Percentiles rank a stretch among this genome's conserved stretches.
Evolutionary conservation across 2,329 filamentous ascomycete genomes (phyloP).

Genomic region (Pleoardoris graminearum): DNA sequence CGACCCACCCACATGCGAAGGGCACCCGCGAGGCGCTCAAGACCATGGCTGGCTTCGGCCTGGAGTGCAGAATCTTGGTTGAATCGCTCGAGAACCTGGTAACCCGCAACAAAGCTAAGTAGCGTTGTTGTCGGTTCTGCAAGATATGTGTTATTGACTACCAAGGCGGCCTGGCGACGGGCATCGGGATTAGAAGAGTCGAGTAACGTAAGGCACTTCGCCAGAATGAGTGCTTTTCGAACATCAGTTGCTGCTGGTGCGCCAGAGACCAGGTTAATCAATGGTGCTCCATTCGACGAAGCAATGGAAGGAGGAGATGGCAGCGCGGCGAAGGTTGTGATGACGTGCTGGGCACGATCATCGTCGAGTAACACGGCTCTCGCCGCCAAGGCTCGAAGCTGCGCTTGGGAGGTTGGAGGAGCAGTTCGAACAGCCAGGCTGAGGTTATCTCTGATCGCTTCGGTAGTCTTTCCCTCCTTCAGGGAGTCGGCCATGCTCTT

Average conservation of each 20-base stretch:
- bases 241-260: slow-evolving; percentile 62
- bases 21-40: slow-evolving; percentile 50
- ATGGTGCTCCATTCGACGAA: slow-evolving; percentile 40
- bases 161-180: slow-evolving; percentile 43
- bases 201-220: slow-evolving; percentile 60
- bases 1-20: slow-evolving; percentile 54
- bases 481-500: slow-evolving; percentile 68
- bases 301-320: slow-evolving; percentile 46
- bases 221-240: slow-evolving; percentile 60
- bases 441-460: slow-evolving; percentile 59
- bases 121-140: slow-evolving; percentile 47
- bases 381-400: slow-evolving; percentile 61
- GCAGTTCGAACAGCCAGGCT: slow-evolving; percentile 72
- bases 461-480: slow-evolving; percentile 51
- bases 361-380: slow-evolving; percentile 62
- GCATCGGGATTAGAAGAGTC: slow-evolving; percentile 43
- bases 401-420: slow-evolving; percentile 75
- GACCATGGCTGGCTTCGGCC: slow-evolving; percentile 40
- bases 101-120: slow-evolving; percentile 52
- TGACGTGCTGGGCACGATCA: slow-evolving; percentile 56
- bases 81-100: slow-evolving; percentile 47
- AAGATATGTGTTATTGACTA: slow-evolving; percentile 48
- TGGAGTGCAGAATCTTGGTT: slow-evolving; percentile 38
- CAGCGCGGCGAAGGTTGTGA: slow-evolving; percentile 57
- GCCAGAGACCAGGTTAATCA: slow-evolving; percentile 56